Evolutionary conservation across 257 asterid genomes (phyloP).

Genomic region (Capsicum baccatum): DNA sequence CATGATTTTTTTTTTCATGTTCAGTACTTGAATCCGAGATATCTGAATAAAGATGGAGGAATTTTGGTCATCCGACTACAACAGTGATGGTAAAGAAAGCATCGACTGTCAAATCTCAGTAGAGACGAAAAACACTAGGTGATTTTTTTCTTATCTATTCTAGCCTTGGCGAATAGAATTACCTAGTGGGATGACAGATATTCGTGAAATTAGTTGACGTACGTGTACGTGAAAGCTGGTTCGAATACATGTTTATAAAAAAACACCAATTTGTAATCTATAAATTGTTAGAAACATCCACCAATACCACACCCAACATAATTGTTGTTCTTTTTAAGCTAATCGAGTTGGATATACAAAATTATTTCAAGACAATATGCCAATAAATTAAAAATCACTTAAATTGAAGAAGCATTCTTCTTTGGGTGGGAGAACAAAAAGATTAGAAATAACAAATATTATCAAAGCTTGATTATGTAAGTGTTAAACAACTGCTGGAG

Average conservation of each 20-base stretch:
- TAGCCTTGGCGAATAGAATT: not conserved
- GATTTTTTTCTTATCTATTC: not conserved
- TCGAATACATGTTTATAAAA: fast-evolving
- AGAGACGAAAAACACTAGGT: not conserved
- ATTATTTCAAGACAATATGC: not conserved
- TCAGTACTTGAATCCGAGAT: not conserved
- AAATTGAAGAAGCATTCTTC: not conserved
- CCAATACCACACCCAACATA: not conserved
- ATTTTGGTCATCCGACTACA: not conserved
- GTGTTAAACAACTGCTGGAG: not conserved
- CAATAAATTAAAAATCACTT: not conserved
- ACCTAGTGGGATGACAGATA: not conserved
- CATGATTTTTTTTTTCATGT: not conserved
- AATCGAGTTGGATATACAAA: not conserved
- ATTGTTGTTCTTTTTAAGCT: not conserved
- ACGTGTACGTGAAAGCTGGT: fast-evolving
- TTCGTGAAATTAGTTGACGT: not conserved
- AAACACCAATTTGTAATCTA: not conserved
- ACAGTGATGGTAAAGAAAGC: not conserved
- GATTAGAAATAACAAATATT: not conserved
- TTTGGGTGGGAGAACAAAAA: not conserved
- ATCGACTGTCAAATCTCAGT: not conserved
- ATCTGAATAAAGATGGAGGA: not conserved
- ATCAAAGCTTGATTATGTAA: not conserved
- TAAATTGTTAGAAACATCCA: not conserved